phyloP scores from a whole-genome alignment of 2,329 filamentous ascomycete genomes.

The Elsinoe fawcettii region DNA sequence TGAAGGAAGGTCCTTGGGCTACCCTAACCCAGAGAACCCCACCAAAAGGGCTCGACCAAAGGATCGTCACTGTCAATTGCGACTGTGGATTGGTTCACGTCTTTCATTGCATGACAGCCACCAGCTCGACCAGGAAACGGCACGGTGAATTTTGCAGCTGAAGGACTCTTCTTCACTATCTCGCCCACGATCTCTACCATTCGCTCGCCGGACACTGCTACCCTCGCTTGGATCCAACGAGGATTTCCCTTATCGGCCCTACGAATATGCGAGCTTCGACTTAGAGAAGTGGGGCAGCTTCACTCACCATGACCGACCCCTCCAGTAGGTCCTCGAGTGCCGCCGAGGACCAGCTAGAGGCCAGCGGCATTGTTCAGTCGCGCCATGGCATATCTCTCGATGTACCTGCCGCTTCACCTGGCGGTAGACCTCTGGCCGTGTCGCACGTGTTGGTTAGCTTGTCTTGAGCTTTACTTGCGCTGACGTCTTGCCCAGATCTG shows the following conservation, averaged over 20 bases:
- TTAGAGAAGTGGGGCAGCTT: conserved; percentile 14
- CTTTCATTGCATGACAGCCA: conserved; percentile 2
- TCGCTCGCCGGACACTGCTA: not conserved
- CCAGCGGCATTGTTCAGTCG: conserved; percentile 36
- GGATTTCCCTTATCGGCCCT: not conserved
- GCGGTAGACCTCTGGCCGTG: conserved; percentile 36
- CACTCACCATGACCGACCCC: conserved; percentile 23
- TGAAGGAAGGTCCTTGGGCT: no score
- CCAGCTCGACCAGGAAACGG: not conserved
- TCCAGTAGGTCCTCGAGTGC: conserved; percentile 12
- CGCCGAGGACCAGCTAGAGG: conserved; percentile 12
- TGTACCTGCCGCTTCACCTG: conserved; percentile 33
- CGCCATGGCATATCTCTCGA: conserved; percentile 41
- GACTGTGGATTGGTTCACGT: conserved; percentile 12
- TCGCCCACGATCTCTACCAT: not conserved
- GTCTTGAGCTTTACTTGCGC: conserved; percentile 4
- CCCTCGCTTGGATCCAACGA: not conserved
- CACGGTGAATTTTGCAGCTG: not conserved
- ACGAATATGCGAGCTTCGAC: conserved; percentile 7
- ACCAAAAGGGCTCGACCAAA: conserved; percentile 6
- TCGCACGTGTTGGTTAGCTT: conserved; percentile 42
- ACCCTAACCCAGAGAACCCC: conserved; percentile 10
- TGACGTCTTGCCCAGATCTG: conserved; percentile 40
- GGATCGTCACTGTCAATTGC: conserved; percentile 12
- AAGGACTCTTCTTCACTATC: not conserved